Conservation (phyloP, 2,329 filamentous ascomycete species). For the Penicillium sumatraense region DNA sequence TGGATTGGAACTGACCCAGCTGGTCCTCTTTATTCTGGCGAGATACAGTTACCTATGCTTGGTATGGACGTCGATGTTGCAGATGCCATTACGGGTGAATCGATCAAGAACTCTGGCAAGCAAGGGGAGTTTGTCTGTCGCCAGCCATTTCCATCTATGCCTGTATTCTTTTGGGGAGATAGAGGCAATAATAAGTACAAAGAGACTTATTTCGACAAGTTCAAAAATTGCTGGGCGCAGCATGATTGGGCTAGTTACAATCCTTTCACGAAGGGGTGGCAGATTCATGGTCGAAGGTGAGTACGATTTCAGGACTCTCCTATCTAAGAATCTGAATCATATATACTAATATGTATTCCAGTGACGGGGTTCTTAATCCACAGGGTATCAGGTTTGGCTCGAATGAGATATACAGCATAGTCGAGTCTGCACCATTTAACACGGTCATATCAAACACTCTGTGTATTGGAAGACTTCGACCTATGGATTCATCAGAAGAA, state of each 20-base stretch:
- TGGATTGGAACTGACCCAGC: slow-evolving; percentile 49
- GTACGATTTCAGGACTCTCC: background rate
- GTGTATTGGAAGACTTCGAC: slow-evolving; percentile 16
- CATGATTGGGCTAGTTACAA: slow-evolving; percentile 53
- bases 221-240: slow-evolving; percentile 45
- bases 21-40: slow-evolving; percentile 49
- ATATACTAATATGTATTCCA: slow-evolving; percentile 10
- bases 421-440: slow-evolving; percentile 47
- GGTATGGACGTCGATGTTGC: slow-evolving; percentile 54
- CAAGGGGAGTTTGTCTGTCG: slow-evolving; percentile 52
- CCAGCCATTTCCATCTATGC: slow-evolving; percentile 53
- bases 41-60: slow-evolving; percentile 52
- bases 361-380: slow-evolving; percentile 54
- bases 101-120: slow-evolving; percentile 23
- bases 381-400: slow-evolving; percentile 54
- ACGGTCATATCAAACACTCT: slow-evolving; percentile 19
- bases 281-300: slow-evolving; percentile 50
- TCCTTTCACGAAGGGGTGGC: slow-evolving; percentile 45
- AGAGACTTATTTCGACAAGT: slow-evolving; percentile 53
- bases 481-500: slow-evolving; percentile 13
- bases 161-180: slow-evolving; percentile 53
- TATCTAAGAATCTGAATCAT: background rate
- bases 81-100: slow-evolving; percentile 43
- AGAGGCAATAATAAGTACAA: slow-evolving; percentile 45
- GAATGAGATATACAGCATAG: slow-evolving; percentile 54